Conservation (phyloP, 768 basidiomycete species). For the Neoboletus magnificus region DNA sequence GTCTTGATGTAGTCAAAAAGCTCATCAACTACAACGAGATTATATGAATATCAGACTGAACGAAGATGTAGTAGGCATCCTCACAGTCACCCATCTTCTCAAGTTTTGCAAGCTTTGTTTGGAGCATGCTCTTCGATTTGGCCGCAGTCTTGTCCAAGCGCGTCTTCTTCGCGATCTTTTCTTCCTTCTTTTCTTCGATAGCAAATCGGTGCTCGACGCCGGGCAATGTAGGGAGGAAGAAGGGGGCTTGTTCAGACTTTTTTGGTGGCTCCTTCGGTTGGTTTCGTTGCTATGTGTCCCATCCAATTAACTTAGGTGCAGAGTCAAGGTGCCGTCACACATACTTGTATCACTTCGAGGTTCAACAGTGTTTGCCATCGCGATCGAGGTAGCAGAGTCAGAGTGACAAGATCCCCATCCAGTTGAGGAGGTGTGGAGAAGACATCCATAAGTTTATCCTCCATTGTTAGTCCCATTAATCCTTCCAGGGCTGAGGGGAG, state of each 20-base stretch:
- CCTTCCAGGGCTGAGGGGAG: slow-evolving; percentile 59
- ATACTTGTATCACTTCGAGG: slow-evolving; percentile 87
- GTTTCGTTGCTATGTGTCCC: slow-evolving; percentile 70
- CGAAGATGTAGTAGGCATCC: slow-evolving; percentile 29
- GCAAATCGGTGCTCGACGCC: slow-evolving; percentile 86
- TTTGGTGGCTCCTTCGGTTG: slow-evolving; percentile 96
- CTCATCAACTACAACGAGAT: slow-evolving; percentile 42
- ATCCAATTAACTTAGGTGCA: neutral
- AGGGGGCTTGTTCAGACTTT: slow-evolving; percentile 91
- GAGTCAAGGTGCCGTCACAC: slow-evolving; percentile 15
- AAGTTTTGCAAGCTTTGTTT: slow-evolving; percentile 58
- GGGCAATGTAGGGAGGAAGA: slow-evolving; percentile 91
- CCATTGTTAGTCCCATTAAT: slow-evolving; percentile 58
- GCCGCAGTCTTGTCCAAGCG: slow-evolving; percentile 51
- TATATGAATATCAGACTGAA: slow-evolving; percentile 2
- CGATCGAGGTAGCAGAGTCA: slow-evolving; percentile 87
- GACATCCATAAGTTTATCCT: slow-evolving; percentile 61
- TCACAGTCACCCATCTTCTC: slow-evolving; percentile 63
- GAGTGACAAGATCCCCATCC: slow-evolving; percentile 86
- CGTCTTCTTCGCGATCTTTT: slow-evolving; percentile 41
- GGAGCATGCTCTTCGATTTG: slow-evolving; percentile 65
- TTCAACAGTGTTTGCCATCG: slow-evolving; percentile 98
- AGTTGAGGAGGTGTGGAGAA: slow-evolving; percentile 88
- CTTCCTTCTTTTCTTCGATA: slow-evolving; percentile 40
- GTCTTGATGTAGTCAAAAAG: slow-evolving; percentile 85